These are phyloP conservation scores for Ascosphaera aggregata DNA, from an alignment of 2,329 filamentous ascomycete species.

Conservation along the genomic window DNA sequence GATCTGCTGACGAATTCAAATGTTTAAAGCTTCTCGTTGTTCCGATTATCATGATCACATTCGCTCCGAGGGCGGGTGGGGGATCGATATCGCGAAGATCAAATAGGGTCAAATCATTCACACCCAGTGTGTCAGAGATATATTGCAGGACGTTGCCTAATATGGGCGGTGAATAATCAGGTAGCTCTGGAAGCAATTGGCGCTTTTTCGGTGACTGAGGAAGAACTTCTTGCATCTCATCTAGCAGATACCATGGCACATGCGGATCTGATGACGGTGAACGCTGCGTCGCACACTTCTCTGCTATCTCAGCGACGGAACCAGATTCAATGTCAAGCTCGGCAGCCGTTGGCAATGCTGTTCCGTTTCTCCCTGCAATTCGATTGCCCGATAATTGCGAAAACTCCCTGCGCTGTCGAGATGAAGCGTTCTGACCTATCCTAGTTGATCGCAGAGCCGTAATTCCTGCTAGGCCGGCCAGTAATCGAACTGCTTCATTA, in stretches of 20 bases:
- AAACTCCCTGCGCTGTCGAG: no score
- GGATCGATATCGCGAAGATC: constrained; percentile 72
- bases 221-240: constrained; percentile 25
- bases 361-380: no score
- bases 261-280: no score
- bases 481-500: constrained; percentile 11
- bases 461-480: constrained; percentile 10
- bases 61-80: constrained; percentile 64
- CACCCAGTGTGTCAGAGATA: constrained; percentile 59
- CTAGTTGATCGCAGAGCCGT: constrained; percentile 9
- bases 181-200: constrained; percentile 39
- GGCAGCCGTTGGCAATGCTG: background rate
- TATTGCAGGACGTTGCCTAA: constrained; percentile 52
- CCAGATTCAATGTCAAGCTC: constrained; percentile 3
- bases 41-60: constrained; percentile 78
- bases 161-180: constrained; percentile 45
- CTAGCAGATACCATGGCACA: constrained; percentile 61
- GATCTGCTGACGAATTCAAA: constrained; percentile 71
- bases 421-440: no score
- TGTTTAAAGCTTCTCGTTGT: constrained; percentile 86
- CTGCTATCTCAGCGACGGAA: constrained; percentile 3
- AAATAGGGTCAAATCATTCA: constrained; percentile 58
- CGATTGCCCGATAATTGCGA: no score
- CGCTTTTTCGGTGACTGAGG: constrained; percentile 24
- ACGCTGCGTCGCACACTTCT: no score